A percentile compares a stretch with the other conserved stretches of the same genome.
phyloP scores from a whole-genome alignment of 2,329 filamentous ascomycete genomes.

The Scytalidium lignicola region DNA sequence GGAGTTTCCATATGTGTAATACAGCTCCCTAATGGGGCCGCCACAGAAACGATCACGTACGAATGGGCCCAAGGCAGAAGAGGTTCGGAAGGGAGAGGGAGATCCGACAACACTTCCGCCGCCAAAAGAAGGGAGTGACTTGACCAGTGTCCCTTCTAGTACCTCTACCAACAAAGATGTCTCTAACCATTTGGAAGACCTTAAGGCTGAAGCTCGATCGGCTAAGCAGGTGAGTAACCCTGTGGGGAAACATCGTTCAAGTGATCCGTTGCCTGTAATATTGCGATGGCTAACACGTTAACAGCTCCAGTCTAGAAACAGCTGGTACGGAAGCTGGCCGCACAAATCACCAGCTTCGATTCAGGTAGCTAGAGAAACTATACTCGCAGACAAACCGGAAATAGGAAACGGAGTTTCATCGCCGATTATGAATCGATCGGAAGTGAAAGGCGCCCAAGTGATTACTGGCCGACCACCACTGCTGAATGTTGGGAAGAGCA shows the following conservation, averaged over 20 bases:
- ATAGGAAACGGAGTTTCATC: slow-evolving; percentile 15
- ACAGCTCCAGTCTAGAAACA: slow-evolving; percentile 27
- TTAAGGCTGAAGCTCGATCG: slow-evolving; percentile 7
- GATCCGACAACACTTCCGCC: slow-evolving; percentile 5
- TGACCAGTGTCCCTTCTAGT: slow-evolving; percentile 1
- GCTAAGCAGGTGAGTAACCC: slow-evolving; percentile 8
- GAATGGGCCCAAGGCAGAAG: slow-evolving; percentile 16
- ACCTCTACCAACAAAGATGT: slow-evolving; percentile 9
- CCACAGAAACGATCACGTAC: slow-evolving; percentile 22
- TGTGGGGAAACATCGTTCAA: background rate
- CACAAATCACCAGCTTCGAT: slow-evolving; percentile 56
- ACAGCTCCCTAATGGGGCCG: slow-evolving; percentile 19
- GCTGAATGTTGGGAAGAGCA: slow-evolving; percentile 28
- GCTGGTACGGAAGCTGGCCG: slow-evolving; percentile 60
- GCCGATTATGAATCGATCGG: slow-evolving; percentile 23
- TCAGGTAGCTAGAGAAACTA: slow-evolving; percentile 55
- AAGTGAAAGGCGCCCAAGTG: slow-evolving; percentile 17
- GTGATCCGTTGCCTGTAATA: background rate
- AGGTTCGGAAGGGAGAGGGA: slow-evolving; percentile 6
- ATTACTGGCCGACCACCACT: slow-evolving; percentile 21
- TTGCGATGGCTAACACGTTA: slow-evolving; percentile 2
- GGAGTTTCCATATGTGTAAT: background rate
- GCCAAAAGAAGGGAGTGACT: slow-evolving; percentile 1
- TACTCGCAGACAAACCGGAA: slow-evolving; percentile 42
- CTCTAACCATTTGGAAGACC: slow-evolving; percentile 6